Evolutionary conservation across 2,329 filamentous ascomycete species (phyloP), one percentile per base, ranked within the genome.

Genomic region (Chaetomium sp.): DNA sequence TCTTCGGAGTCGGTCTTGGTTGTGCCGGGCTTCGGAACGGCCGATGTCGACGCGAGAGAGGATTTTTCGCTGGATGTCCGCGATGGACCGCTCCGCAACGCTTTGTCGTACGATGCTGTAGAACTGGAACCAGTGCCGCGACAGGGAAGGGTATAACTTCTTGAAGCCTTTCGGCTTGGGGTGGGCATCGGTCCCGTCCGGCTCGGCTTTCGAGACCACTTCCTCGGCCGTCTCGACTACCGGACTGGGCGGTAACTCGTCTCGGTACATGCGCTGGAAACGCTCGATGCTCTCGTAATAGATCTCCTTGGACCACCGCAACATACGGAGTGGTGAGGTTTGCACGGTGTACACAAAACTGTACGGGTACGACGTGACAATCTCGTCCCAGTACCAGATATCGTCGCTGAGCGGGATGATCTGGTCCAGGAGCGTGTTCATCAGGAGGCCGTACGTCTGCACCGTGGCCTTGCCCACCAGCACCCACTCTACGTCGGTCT

Each of bases 371-470:
- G 89, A 95, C 8, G 83, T 82, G 35, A 96, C 74, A 1, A 96
- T 81, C 62, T 94, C 88, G 66, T 96, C 89, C 94, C 94, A 99
- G 70, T 97, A 97, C 84, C 87, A 91, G 32, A 96, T 86, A 63
- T 96, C 91, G 61, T 96, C 86, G 64, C 85, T 88, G 14, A 99
- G 72, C 0, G 87, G 86, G 9, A 92, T 84, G 9, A 91, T 95
- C 64, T 94, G 87, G 54, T 92, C 87, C 9, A 96, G 73, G 3
- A 97, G 78, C 0, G 82, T 84, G 63, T 85, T 85, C 62, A 96
- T 75, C 42, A 95, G 79, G 49, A 89, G 74, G 4, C 92, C 92
- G 66, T 96, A 95, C 1, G 87, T 85, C 67, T 96, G 92, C n/a
- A 91, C 84, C 0, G 91, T 89, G 4, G 91, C 91, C 70, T 97